phyloP scores from a whole-genome alignment of 495 filamentous ascomycete genomes.

The Alectoria sarmentosa region DNA sequence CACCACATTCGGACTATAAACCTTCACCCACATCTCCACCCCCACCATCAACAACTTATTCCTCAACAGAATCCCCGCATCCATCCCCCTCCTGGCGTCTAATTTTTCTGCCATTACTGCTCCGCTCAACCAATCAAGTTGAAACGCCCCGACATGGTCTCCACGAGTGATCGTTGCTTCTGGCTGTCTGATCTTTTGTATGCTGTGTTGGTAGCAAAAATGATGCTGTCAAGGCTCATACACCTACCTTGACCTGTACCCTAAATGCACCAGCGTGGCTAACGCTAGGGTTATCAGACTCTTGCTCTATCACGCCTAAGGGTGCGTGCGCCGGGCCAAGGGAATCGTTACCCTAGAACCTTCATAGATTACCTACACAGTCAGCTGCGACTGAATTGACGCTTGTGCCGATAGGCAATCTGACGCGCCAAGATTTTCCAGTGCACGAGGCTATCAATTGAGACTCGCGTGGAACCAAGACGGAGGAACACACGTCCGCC shows the following conservation, averaged over 20 bases:
- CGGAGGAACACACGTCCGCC: not conserved
- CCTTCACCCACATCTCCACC: constrained; percentile 98
- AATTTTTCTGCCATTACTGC: too few relatives aligned
- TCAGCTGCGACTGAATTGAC: not conserved
- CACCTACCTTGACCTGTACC: not conserved
- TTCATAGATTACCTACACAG: not conserved
- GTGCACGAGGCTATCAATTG: not conserved
- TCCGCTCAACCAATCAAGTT: too few relatives aligned
- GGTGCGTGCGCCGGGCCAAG: not conserved
- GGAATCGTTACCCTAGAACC: not conserved
- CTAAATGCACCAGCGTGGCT: not conserved
- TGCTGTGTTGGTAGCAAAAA: not conserved
- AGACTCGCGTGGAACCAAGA: not conserved
- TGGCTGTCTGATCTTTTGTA: too few relatives aligned
- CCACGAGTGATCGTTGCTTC: too few relatives aligned
- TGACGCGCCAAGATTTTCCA: not conserved
- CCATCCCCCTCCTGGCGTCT: too few relatives aligned
- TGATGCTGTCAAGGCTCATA: constrained; percentile 1
- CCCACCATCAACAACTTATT: constrained; percentile 75
- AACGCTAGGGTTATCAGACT: not conserved
- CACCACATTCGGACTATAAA: constrained; percentile 80
- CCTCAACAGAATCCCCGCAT: constrained; percentile 77
- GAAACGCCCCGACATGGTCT: too few relatives aligned
- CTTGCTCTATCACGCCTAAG: not conserved
- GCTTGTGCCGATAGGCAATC: not conserved